A percentile compares a stretch with the other conserved stretches of the same genome.
Conservation (phyloP, 305 asterid species). For the Solanum hybrid region DNA sequence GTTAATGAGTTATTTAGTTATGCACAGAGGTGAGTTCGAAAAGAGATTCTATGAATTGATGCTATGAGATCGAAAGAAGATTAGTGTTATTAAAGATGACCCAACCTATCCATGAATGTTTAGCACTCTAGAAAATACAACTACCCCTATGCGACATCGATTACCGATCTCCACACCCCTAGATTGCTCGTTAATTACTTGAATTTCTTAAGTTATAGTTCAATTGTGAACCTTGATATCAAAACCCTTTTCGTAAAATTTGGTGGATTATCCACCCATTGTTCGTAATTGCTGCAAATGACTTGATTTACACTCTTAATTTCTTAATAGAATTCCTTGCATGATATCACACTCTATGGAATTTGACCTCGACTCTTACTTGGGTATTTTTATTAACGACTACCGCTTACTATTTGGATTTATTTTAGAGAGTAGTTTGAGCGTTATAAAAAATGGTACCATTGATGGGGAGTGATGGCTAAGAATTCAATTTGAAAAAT, state of each 20-base stretch:
- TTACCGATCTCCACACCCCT: too few relatives aligned
- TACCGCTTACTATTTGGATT: neutral
- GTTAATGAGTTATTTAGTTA: neutral
- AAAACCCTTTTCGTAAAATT: neutral
- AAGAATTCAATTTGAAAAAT: neutral
- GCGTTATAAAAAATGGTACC: neutral
- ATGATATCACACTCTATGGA: neutral
- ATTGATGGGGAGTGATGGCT: neutral
- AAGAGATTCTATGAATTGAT: neutral
- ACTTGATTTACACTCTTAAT: neutral
- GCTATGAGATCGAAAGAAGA: neutral
- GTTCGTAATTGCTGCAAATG: neutral
- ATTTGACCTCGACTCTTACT: neutral
- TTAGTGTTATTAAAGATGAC: neutral
- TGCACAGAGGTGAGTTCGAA: neutral
- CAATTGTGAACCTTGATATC: neutral
- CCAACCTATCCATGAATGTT: neutral
- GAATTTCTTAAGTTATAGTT: neutral
- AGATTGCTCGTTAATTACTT: too few relatives aligned
- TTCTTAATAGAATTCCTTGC: neutral
- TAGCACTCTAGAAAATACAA: neutral
- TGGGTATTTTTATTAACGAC: neutral
- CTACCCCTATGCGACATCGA: neutral
- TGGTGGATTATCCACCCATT: neutral
- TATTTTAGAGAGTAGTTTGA: neutral